A percentile compares a stretch with the other conserved stretches of the same genome.
These are phyloP conservation scores for Hypoxylon subgilvum DNA, from an alignment of 495 filamentous ascomycete species.

Conservation along the genomic window DNA sequence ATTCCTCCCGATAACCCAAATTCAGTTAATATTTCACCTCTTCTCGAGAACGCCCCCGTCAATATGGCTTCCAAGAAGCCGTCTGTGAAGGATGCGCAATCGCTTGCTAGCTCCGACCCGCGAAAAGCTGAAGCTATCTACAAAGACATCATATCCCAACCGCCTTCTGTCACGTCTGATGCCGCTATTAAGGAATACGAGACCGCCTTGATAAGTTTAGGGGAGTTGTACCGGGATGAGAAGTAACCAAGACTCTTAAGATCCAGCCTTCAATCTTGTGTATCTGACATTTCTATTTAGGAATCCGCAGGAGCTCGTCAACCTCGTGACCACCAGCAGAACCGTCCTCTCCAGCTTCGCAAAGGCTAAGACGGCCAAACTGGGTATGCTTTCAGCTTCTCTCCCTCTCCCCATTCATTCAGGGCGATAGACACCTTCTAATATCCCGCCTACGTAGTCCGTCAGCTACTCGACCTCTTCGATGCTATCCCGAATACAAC, in stretches of 20 bases:
- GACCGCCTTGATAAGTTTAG: slow-evolving; percentile 78
- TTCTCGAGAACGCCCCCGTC: slow-evolving; percentile 13
- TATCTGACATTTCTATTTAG: slow-evolving; percentile 37
- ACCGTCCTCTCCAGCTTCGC: slow-evolving; percentile 92
- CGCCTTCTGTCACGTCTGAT: slow-evolving; percentile 79
- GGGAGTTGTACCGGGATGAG: slow-evolving; percentile 89
- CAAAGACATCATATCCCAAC: slow-evolving; percentile 84
- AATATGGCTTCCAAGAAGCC: slow-evolving; percentile 43
- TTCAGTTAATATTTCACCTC: background rate
- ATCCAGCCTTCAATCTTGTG: background rate
- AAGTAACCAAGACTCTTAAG: slow-evolving; percentile 56
- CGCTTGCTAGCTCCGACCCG: slow-evolving; percentile 77
- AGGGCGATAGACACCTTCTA: background rate
- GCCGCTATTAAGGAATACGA: slow-evolving; percentile 88
- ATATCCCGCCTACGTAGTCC: slow-evolving; percentile 64
- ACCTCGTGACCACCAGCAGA: slow-evolving; percentile 87
- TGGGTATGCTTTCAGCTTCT: slow-evolving; percentile 72
- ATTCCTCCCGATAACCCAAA: background rate
- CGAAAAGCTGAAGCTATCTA: slow-evolving; percentile 81
- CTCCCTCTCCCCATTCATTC: background rate
- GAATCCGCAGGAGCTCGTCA: slow-evolving; percentile 85
- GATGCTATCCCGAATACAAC: slow-evolving; percentile 88
- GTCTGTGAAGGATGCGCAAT: slow-evolving; percentile 73
- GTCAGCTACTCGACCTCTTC: slow-evolving; percentile 95
- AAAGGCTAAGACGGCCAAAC: slow-evolving; percentile 97